Base-by-base conservation (phyloP, 1,284 basidiomycete species). In the Athelia psychrophila region DNA sequence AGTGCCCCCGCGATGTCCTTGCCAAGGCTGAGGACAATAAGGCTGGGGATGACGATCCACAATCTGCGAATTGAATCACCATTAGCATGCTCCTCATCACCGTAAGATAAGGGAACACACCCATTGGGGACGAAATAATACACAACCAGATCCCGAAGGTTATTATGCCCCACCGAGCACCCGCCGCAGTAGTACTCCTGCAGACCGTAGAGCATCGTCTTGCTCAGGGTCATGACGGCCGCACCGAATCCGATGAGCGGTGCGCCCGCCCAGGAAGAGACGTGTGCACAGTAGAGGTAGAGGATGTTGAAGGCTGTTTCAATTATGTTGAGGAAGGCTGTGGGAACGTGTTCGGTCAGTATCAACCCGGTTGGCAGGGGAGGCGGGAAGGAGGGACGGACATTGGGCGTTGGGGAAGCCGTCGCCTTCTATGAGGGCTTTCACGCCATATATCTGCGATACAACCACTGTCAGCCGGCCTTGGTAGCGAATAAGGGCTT, bases 351-450 rank as follows among this genome's bases (percentile, higher is more conserved):
- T n/a, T n/a, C n/a, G n/a, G n/a, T n/a, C n/a, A n/a, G 36, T 15
- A 36, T 32, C n/a, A 47, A 27, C n/a, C n/a, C 19, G 32, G 16
- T 20, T 30, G 36, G 24, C 22, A 24, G 10, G 16, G 16, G 50
- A 6, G 5, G 6, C 15, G 1, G 0, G 4, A 18, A 22, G 20
- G 25, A 22, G 50, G 2, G 63, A 30, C 81, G 56, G 60, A 91
- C 91, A 80, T 73, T 96, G 93, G 2, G 94, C 93, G 59, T 83
- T 90, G 12, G 93, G 86, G 69, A 96, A 97, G 0, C 94, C 94
- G 54, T 88, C 80, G 19, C 81, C 79, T 1, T 74, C 67, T 53
- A 86, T 69, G 44, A 85, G 76, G 0, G 88, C 79, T 27, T 77
- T 75, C 23, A 84, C 59, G 12, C 91, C 91, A 61, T 97, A 96